Evolutionary conservation across 164 flowering plant species (phyloP), one percentile per base, ranked within the genome.

Genomic region (Nymphaea colorata): DNA sequence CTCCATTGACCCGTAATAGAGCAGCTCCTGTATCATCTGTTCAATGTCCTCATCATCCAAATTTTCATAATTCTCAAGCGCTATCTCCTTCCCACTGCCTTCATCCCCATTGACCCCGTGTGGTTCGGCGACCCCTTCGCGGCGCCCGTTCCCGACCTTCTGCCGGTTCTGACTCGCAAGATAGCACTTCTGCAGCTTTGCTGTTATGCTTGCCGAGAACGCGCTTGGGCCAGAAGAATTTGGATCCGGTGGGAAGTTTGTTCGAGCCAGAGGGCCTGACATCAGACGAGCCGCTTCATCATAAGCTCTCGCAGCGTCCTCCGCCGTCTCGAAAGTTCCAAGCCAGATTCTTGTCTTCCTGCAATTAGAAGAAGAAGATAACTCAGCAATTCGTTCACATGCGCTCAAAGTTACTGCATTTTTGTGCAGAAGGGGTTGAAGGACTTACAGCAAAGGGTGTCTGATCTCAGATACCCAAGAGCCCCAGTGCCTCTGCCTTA

Each of bases 381-480:
- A 17, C 64, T 17, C 64, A 61, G n/a, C 16, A 61, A 61, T 17
- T 41, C 7, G 14, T 12, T 10, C 8, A 17, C 36, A 61, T 61
- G 64, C 64, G 36, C 36, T 25, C 36, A 25, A 61, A 17, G n/a
- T 17, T 41, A 12, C 64, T 36, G 67, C 44, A 4, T 44, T 11
- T 55, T 41, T 42, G 36, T 67, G 16, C 12, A 17, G 64, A 62
- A 0, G 44, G 2, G n/a, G 17, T 42, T 8, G 44, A 41, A 60
- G 51, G 16, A 43, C 15, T 69, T 67, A 74, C 76, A 74, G 72
- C 41, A 74, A 59, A 61, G 76, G 76, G 64, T 74, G 73, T n/a
- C 76, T 67, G 59, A 74, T 74, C 69, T 74, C 76, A 4, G 76
- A 70, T 17, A 74, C 76, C 73, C 76, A 74, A 0, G 76, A 74